Conservation (phyloP, 108 stramenopile species). For the Thalassiosira profunda region DNA sequence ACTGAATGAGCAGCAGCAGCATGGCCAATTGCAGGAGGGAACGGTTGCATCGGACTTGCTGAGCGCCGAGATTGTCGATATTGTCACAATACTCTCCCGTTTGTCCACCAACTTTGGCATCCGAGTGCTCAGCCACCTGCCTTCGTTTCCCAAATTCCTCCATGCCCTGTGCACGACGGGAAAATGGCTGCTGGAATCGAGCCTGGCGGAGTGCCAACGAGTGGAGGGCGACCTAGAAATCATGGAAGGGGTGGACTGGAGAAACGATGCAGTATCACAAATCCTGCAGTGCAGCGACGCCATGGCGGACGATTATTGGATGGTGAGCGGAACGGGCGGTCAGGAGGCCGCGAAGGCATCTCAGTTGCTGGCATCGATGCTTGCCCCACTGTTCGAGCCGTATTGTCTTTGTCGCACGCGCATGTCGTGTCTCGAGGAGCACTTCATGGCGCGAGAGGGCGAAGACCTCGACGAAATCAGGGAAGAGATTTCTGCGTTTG, state of each 20-base stretch:
- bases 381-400: slow-evolving; percentile 74
- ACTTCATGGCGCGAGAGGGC: slow-evolving; percentile 60
- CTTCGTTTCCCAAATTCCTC: slow-evolving; percentile 54
- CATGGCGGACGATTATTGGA: slow-evolving; percentile 82
- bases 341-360: slow-evolving; percentile 46
- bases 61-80: slow-evolving; percentile 55
- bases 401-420: slow-evolving; percentile 67
- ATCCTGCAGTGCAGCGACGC: slow-evolving; percentile 71
- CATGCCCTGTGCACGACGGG: slow-evolving; percentile 59
- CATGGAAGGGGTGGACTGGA: slow-evolving; percentile 73
- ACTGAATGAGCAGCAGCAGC: slow-evolving; percentile 29
- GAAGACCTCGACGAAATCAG: slow-evolving; percentile 82
- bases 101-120: slow-evolving; percentile 69
- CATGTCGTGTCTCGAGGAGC: slow-evolving; percentile 83
- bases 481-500: slow-evolving; percentile 76
- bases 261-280: slow-evolving; percentile 74
- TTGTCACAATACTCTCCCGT: slow-evolving; percentile 65
- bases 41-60: slow-evolving; percentile 32
- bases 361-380: slow-evolving; percentile 38
- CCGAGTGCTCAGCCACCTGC: slow-evolving; percentile 48
- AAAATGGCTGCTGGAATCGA: slow-evolving; percentile 59
- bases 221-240: slow-evolving; percentile 70
- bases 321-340: slow-evolving; percentile 65
- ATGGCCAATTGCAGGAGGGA: slow-evolving; percentile 12
- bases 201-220: slow-evolving; percentile 62